Conservation (phyloP, 2,329 filamentous ascomycete species). For the Lomentospora prolificans region DNA sequence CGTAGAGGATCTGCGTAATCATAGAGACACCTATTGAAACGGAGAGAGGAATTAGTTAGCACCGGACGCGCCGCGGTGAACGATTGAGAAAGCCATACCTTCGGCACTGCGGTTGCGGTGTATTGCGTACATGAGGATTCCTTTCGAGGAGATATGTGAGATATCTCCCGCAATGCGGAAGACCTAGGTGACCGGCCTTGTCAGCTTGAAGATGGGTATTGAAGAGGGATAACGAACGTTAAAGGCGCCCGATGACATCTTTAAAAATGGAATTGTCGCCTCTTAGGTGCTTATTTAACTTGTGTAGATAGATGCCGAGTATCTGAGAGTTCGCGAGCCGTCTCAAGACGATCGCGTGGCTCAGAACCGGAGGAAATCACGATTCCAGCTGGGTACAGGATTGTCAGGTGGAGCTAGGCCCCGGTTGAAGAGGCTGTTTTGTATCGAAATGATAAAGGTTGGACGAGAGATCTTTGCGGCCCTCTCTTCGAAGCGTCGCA, state of each 20-base stretch:
- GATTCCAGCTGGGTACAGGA: constrained; percentile 2
- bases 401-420: too few relatives aligned
- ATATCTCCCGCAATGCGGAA: constrained; percentile 76
- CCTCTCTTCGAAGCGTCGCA: too few relatives aligned
- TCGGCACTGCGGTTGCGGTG: constrained; percentile 81
- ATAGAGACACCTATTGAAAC: constrained; percentile 64
- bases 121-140: constrained; percentile 83
- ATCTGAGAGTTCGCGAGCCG: neutral
- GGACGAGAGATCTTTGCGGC: too few relatives aligned
- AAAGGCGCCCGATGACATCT: neutral
- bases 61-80: neutral
- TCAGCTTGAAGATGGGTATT: neutral
- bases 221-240: neutral
- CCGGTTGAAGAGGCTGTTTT: too few relatives aligned
- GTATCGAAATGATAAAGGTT: too few relatives aligned
- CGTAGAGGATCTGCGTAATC: constrained; percentile 83
- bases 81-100: constrained; percentile 29
- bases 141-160: constrained; percentile 77
- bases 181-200: constrained; percentile 26
- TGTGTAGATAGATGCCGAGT: neutral
- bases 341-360: too few relatives aligned
- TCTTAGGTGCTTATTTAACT: too few relatives aligned
- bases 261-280: too few relatives aligned
- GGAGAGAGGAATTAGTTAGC: neutral
- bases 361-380: too few relatives aligned